phyloP scores from a whole-genome alignment of 2,329 filamentous ascomycete species.

The Sporothrix inflata region DNA sequence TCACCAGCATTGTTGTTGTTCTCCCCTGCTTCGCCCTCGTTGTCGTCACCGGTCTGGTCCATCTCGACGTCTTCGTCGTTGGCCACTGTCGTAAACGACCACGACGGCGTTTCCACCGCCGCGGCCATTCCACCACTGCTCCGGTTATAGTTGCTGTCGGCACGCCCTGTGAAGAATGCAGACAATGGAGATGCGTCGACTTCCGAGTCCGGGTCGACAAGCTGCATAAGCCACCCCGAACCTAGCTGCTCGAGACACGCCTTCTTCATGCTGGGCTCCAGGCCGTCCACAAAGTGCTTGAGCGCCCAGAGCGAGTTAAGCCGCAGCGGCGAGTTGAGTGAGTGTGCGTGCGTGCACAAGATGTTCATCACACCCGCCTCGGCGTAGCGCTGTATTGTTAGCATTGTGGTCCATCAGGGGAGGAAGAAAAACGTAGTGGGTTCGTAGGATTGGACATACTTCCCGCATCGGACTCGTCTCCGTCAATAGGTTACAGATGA shows the following conservation, averaged over 20 bases:
- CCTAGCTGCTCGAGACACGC: slow-evolving; percentile 76
- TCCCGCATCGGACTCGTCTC: slow-evolving; percentile 92
- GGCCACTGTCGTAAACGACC: slow-evolving; percentile 36
- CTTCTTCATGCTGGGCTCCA: slow-evolving; percentile 73
- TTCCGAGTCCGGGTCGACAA: slow-evolving; percentile 69
- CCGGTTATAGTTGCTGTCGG: neutral
- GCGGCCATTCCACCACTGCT: slow-evolving; percentile 35
- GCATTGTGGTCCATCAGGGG: neutral
- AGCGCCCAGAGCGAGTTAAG: slow-evolving; percentile 90
- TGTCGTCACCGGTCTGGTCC: slow-evolving; percentile 44
- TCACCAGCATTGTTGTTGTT: slow-evolving; percentile 29
- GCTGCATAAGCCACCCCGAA: slow-evolving; percentile 76
- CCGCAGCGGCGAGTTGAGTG: slow-evolving; percentile 74
- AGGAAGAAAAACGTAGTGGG: neutral
- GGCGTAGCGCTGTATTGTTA: slow-evolving; percentile 62
- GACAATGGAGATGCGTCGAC: slow-evolving; percentile 49
- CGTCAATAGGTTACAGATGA: slow-evolving; percentile 81
- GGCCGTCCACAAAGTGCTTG: slow-evolving; percentile 82
- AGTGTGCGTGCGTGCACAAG: slow-evolving; percentile 83
- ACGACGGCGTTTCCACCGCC: slow-evolving; percentile 38
- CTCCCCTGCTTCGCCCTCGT: slow-evolving; percentile 18
- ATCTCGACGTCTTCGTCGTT: slow-evolving; percentile 63
- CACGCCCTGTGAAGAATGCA: slow-evolving; percentile 42
- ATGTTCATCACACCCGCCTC: slow-evolving; percentile 74
- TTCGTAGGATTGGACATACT: slow-evolving; percentile 58